Conservation (phyloP, 164 flowering plant genomes). For the Magnolia changhungtana region DNA sequence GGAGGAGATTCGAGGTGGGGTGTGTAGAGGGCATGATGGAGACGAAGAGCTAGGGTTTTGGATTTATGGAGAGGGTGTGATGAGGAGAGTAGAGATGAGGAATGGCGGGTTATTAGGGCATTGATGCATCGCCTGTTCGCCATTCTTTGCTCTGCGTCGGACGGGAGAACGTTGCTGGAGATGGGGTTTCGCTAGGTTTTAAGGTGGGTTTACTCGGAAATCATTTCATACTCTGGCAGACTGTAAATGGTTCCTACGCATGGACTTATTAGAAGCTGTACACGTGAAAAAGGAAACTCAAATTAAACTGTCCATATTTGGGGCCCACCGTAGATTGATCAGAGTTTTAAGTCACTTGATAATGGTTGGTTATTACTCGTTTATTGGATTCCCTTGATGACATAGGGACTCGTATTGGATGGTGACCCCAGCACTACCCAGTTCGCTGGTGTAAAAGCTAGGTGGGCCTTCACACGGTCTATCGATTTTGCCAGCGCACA, state of each 20-base stretch:
- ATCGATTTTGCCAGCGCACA: too few relatives aligned
- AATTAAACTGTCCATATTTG: too few relatives aligned
- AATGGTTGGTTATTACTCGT: too few relatives aligned
- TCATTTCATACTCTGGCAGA: background rate
- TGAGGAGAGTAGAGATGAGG: constrained; percentile 2
- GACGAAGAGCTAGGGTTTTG: constrained; percentile 6
- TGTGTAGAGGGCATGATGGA: constrained; percentile 8
- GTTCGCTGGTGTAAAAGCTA: too few relatives aligned
- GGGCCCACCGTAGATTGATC: too few relatives aligned
- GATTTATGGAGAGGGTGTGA: constrained; percentile 1
- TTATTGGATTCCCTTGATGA: too few relatives aligned
- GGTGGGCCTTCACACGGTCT: too few relatives aligned
- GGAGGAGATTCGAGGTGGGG: constrained; percentile 11
- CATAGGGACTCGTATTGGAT: too few relatives aligned
- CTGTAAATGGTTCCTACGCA: background rate
- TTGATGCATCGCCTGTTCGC: constrained; percentile 48
- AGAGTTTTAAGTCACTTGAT: too few relatives aligned
- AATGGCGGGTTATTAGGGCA: constrained; percentile 31
- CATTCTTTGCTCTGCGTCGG: constrained; percentile 25
- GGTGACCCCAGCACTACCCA: too few relatives aligned
- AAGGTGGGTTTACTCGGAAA: background rate
- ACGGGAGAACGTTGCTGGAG: constrained; percentile 5
- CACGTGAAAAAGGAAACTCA: too few relatives aligned
- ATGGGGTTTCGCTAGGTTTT: background rate
- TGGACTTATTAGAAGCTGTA: too few relatives aligned